Percentiles rank a stretch among this genome's conserved stretches.
Evolutionary conservation across 2,329 filamentous ascomycete genomes (phyloP).

Genomic region (Beauveria asiatica): DNA sequence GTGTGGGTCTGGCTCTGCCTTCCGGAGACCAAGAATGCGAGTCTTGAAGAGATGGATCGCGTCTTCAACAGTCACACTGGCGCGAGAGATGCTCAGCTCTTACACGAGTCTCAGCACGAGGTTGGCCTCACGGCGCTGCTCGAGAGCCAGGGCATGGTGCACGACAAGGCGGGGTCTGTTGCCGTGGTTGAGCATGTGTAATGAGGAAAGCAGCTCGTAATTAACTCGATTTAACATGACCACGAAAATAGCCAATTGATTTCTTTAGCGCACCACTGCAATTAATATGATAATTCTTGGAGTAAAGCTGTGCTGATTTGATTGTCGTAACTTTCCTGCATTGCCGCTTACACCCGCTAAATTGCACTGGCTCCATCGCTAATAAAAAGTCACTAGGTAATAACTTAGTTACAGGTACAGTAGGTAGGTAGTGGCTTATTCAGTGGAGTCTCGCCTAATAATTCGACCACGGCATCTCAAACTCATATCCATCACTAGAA

Average conservation of each 20-base stretch:
- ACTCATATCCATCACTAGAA: neutral
- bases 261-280: too few species aligned
- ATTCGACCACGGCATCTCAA: neutral
- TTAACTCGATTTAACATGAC: accelerated
- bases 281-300: too few species aligned
- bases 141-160: neutral
- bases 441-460: neutral
- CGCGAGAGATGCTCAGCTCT: conserved; percentile 17
- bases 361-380: neutral
- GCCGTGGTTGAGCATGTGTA: conserved; percentile 1
- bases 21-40: conserved; percentile 46
- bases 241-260: too few species aligned
- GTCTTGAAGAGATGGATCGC: conserved; percentile 45
- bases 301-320: too few species aligned
- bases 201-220: neutral
- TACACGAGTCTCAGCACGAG: conserved; percentile 18
- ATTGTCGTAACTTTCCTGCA: too few species aligned
- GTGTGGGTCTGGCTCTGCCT: conserved; percentile 42
- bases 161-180: conserved; percentile 2
- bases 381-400: too few species aligned
- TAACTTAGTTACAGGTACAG: too few species aligned
- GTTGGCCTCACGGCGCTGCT: conserved; percentile 15
- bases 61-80: conserved; percentile 36
- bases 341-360: neutral
- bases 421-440: neutral